Base-by-base conservation (phyloP, 2,329 filamentous ascomycete genomes). In the Aspergillus hortae region DNA sequence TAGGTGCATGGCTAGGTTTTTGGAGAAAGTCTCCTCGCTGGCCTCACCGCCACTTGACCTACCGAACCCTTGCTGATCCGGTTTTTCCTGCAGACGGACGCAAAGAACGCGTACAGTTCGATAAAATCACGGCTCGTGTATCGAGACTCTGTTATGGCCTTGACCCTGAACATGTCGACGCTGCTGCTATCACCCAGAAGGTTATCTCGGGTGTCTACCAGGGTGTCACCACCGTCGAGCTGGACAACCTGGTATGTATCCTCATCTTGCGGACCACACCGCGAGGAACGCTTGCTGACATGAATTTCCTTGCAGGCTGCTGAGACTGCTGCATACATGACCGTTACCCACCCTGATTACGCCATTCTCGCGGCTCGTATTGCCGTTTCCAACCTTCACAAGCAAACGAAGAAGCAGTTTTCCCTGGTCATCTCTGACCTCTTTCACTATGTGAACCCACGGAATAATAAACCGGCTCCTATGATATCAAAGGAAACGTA, bases 331-430 rank as follows among this genome's bases (percentile, higher is more conserved):
- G 94, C 94, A 53, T 99, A 99, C 80, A 99, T 99, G 94, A 99
- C 94, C 56, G 92, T 96, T 64, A 99, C 92, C 57, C 94, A 99
- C 74, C 94, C 94, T 67, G 94, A 99, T 78, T 99, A 99, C 74
- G 94, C 94, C 72, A 95, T 97, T 71, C 90, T 99, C 54, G 94
- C 94, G 60, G 94, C 94, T 61, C 92, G 94, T 77, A 97, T 99
- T 70, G 94, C 94, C 63, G 94, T 99, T 50, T 99, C 94, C 68
- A 99, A 99, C 79, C 88, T 99, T 54, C 94, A 99, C 86, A 99
- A 99, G 80, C 94, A 99, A 82, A 99, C 94, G 60, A 97, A 97
- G 84, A 99, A 99, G 82, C 92, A 97, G 72, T 99, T 95, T 80
- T 97, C 94, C n/a, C 81, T 90, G 46, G 94, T 99, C 54, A 83